Base-by-base conservation (phyloP, 2,329 filamentous ascomycete genomes). In the Albifimbria verrucaria region DNA sequence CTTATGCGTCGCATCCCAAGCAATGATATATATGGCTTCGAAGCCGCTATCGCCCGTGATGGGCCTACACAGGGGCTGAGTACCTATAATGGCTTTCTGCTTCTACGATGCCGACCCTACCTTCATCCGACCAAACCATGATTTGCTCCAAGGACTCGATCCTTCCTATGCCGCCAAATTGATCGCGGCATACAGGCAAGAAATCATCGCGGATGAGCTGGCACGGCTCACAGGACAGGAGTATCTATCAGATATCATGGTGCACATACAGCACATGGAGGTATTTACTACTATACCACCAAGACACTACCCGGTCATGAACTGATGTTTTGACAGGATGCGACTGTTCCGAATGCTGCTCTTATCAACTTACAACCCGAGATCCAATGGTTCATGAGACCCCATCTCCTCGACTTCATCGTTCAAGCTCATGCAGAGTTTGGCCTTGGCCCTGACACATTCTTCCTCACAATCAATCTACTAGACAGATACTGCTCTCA, bases 331-430 rank as follows among this genome's bases (percentile, higher is more conserved):
- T 22, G 43, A 52, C 46, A 83, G 82, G 83, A 87, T 65, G 89
- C 95, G 74, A 97, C 94, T 24, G 79, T 97, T 60, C 90, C 94
- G 51, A 94, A 99, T 72, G 93, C 96, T 70, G 93, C 92, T 71
- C 92, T 95, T 32, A 99, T 99, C 70, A 94, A 99, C 72, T 96
- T 97, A 73, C 94, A 99, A 75, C 92, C 92, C 60, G 94, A 99
- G 80, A 97, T 99, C 58, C 92, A 97, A 70, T 99, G 94, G 94
- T 97, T 95, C 76, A 99, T 99, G 94, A 82, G 94, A 65, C 94
- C 94, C 1, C 97, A 97, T 72, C 86, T 99, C 28, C 89, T 99
- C 68, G 94, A 99, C 77, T 99, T 99, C 75, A 83, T 99, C 61
- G 89, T 97, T 65, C 94, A 99, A 81, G 94, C 93, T 49, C 94